phyloP scores from a whole-genome alignment of 441 rosid genomes.

The Omphalea diandra region DNA sequence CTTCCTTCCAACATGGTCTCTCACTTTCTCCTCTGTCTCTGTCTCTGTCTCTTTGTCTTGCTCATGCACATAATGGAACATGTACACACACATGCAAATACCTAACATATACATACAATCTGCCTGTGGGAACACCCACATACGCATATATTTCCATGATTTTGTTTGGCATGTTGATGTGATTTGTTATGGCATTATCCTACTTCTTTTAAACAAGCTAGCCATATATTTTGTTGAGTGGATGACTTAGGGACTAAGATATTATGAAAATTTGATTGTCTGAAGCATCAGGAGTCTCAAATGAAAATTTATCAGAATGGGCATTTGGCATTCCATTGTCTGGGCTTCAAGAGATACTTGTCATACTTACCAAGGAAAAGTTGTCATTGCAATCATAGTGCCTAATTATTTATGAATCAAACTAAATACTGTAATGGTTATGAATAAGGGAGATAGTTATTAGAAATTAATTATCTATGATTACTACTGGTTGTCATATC shows the following conservation, averaged over 20 bases:
- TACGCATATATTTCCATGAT: background rate
- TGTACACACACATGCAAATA: background rate
- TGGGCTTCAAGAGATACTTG: background rate
- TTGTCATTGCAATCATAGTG: no score
- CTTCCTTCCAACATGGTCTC: slow-evolving; percentile 95
- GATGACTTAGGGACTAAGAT: background rate
- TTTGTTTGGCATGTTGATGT: background rate
- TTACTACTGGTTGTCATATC: no score
- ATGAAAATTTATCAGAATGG: background rate
- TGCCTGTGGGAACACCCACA: background rate
- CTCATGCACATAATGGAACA: no score
- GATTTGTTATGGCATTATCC: background rate
- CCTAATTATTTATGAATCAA: no score
- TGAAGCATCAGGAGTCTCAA: background rate
- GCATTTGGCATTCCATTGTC: background rate
- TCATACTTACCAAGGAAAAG: no score
- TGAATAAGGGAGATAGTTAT: no score
- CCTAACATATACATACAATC: background rate
- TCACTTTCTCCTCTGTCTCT: slow-evolving; percentile 20
- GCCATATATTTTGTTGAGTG: background rate
- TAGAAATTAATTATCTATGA: no score
- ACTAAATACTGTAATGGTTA: no score
- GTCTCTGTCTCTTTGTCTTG: background rate
- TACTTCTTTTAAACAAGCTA: background rate
- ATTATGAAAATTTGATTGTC: background rate